A percentile compares a stretch with the other conserved stretches of the same genome.
These are phyloP conservation scores for Penicillium palitans DNA, from an alignment of 2,329 filamentous ascomycete genomes.

Conservation along the genomic window DNA sequence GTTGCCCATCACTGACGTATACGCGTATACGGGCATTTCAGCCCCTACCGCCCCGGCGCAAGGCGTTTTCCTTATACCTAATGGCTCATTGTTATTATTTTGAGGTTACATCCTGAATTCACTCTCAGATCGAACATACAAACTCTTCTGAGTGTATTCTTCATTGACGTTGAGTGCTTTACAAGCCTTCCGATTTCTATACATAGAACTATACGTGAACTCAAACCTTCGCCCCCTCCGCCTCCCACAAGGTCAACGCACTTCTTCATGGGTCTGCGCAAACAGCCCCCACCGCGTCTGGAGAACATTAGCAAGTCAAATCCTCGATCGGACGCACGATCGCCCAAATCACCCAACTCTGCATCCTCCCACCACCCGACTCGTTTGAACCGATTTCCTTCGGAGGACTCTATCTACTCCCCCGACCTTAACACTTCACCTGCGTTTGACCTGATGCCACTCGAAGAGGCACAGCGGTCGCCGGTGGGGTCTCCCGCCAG, in stretches of 20 bases:
- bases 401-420: slow-evolving; percentile 38
- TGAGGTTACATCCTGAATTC: neutral
- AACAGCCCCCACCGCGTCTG: slow-evolving; percentile 40
- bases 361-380: slow-evolving; percentile 31
- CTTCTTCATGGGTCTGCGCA: slow-evolving; percentile 43
- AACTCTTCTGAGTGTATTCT: neutral
- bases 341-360: slow-evolving; percentile 34
- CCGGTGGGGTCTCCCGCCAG: slow-evolving; percentile 33
- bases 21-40: neutral
- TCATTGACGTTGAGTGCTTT: neutral
- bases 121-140: neutral
- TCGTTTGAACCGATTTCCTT: slow-evolving; percentile 29
- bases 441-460: slow-evolving; percentile 40
- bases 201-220: neutral
- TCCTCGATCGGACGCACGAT: slow-evolving; percentile 33
- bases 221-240: neutral
- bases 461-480: slow-evolving; percentile 40
- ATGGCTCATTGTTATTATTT: slow-evolving; percentile 6
- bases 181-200: neutral
- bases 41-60: slow-evolving; percentile 10
- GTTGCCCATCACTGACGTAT: slow-evolving; percentile 1
- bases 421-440: slow-evolving; percentile 42
- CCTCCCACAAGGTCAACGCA: neutral
- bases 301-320: slow-evolving; percentile 35
- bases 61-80: slow-evolving; percentile 13